These are phyloP conservation scores for Linanthus parryae DNA, from an alignment of 148 eudicot species.

Conservation along the genomic window DNA sequence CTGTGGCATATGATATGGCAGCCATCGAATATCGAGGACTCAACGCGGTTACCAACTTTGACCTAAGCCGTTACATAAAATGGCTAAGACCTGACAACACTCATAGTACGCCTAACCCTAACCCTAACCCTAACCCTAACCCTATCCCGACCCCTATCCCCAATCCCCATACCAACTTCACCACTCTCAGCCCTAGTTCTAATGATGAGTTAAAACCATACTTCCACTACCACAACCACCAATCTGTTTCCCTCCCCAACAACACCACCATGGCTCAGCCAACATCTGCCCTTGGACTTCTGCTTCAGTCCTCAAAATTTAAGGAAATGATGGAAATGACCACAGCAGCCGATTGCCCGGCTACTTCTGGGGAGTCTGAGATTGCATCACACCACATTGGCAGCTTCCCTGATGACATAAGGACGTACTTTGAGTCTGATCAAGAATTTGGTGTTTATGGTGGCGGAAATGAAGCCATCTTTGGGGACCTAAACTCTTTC, in stretches of 20 bases:
- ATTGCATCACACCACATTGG: constrained; percentile 10
- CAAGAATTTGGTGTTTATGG: constrained; percentile 21
- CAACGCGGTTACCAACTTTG: constrained; percentile 42
- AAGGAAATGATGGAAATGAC: constrained; percentile 52
- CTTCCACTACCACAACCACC: constrained; percentile 5
- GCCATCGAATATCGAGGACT: constrained; percentile 40
- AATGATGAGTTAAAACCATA: constrained; percentile 8
- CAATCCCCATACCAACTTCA: constrained; percentile 6
- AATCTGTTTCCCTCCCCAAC: background rate
- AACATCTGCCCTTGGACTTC: constrained; percentile 41
- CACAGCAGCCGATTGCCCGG: constrained; percentile 24
- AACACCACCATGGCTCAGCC: constrained; percentile 6
- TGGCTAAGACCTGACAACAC: constrained; percentile 28
- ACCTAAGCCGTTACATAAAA: constrained; percentile 33
- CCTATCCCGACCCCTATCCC: no score
- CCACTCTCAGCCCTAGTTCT: background rate
- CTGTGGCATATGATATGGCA: constrained; percentile 40
- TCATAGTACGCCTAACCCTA: background rate
- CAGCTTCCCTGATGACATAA: constrained; percentile 29
- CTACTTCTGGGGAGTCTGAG: constrained; percentile 14
- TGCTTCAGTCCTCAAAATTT: constrained; percentile 41
- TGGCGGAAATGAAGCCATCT: constrained; percentile 25
- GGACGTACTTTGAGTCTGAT: constrained; percentile 20
- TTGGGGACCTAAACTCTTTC: constrained; percentile 31
- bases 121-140: background rate